phyloP scores from a whole-genome alignment of 441 rosid species.

The Erodium moschatum region DNA sequence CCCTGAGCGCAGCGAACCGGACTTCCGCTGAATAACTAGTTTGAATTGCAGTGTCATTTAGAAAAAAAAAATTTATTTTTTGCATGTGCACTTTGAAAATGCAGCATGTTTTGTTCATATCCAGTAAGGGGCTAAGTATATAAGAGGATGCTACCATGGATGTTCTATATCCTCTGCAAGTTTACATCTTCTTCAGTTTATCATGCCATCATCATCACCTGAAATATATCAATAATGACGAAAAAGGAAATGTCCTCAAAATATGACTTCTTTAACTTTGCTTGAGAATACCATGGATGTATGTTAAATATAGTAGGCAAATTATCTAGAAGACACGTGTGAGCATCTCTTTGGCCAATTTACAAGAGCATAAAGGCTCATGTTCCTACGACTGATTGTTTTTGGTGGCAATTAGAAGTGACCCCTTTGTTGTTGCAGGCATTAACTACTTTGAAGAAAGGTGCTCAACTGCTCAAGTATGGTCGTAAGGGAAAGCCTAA shows the following conservation, averaged over 20 bases:
- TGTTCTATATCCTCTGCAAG: not conserved
- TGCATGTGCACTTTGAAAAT: not conserved
- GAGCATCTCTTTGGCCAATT: not conserved
- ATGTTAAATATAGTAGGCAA: not conserved
- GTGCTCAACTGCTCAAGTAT: conserved; percentile 85
- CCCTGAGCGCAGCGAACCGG: too few relatives aligned
- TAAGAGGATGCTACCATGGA: not conserved
- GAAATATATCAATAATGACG: not conserved
- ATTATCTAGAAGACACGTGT: not conserved
- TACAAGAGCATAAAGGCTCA: not conserved
- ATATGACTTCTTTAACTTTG: not conserved
- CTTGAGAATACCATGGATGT: not conserved
- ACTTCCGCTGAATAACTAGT: not conserved
- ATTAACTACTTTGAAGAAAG: conserved; percentile 77
- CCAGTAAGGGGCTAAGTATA: not conserved
- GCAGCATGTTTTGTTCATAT: not conserved
- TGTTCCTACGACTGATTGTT: not conserved
- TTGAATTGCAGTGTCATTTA: not conserved
- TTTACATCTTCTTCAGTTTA: not conserved
- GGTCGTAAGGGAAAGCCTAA: conserved; percentile 97
- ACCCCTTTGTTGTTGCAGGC: conserved; percentile 42
- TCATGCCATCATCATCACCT: not conserved
- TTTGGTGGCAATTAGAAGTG: not conserved
- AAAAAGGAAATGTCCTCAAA: not conserved
- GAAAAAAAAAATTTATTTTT: too few relatives aligned